These are phyloP conservation scores for Phlebiopsis flavidoalba DNA, from an alignment of 768 basidiomycete species.

Conservation along the genomic window DNA sequence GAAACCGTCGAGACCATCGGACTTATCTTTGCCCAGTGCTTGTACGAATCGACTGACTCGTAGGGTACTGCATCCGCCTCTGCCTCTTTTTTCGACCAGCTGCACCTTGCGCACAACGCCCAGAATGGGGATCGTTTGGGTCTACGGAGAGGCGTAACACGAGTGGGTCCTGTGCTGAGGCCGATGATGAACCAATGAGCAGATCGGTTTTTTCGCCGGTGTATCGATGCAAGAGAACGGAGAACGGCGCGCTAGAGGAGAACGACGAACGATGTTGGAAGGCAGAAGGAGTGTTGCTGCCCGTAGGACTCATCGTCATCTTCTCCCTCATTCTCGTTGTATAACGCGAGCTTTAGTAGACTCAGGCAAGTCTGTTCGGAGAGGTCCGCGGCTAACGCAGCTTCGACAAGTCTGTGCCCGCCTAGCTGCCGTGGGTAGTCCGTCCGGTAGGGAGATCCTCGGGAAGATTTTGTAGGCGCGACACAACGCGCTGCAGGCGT, in stretches of 20 bases:
- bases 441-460: conserved; percentile 89
- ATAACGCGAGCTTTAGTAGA: conserved; percentile 77
- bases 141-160: conserved; percentile 81
- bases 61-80: conserved; percentile 79
- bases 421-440: conserved; percentile 88
- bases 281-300: conserved; percentile 57
- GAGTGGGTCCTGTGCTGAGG: conserved; percentile 69
- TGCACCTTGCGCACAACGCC: no score
- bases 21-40: conserved; percentile 61
- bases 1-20: conserved; percentile 48
- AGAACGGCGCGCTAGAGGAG: conserved; percentile 87
- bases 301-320: conserved; percentile 24
- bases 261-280: conserved; percentile 66
- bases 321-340: conserved; percentile 51
- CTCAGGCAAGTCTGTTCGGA: conserved; percentile 71
- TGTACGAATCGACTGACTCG: conserved; percentile 65
- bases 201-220: conserved; percentile 95
- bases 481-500: conserved; percentile 46
- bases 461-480: conserved; percentile 75
- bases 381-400: conserved; percentile 67
- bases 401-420: conserved; percentile 76
- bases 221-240: conserved; percentile 86
- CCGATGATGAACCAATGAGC: conserved; percentile 84
- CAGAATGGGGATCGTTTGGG: conserved; percentile 74
- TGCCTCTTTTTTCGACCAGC: conserved; percentile 80